Evolutionary conservation across 345 rosid species (phyloP), one percentile per base, ranked within the genome.

Genomic region (Ceriops tagal): DNA sequence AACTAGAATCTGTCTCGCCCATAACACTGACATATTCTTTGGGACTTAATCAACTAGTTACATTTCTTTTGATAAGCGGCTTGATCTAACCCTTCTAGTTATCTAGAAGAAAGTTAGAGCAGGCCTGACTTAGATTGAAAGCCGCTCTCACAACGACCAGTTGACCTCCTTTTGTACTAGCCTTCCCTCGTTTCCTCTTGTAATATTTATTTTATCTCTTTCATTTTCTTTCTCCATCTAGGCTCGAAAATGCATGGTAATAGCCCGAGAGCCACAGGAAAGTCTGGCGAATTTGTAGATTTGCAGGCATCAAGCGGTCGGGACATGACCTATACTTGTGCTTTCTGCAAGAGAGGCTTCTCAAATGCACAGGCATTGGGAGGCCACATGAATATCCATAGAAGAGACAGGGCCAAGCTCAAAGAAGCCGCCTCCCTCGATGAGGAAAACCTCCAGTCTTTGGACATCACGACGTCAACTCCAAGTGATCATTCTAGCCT

Each of bases 311-410:
- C 76, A 19, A 46, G 19, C 37, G 30, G 53, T 4, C 73, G 51
- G 37, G 61, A 53, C 47, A 85, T 47, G 75, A 51, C 85, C 28
- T 88, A 70, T 18, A 66, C 71, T 2, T 76, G 80, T 47, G 39
- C 76, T 58, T 76, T 76, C 34, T 76, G 76, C 69, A 71, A 71
- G 69, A 71, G 75, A 71, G 73, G 76, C 13, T 76, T 76, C 66
- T 67, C 76, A 5, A 76, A 56, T 53, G 76, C 80, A 15, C 76
- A 76, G 27, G 80, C 73, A 21, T 55, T 76, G 62, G 80, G 80
- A 55, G 76, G 80, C 21, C 80, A 76, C 51, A 76, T 76, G 80
- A 76, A 76, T 37, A 67, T 76, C 66, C 80, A 76, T 16, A 76
- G 80, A 64, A 71, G 53, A 62, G 80, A 76, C 34, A 76, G 76